Evolutionary conservation across 169 alveolate species (phyloP).

Genomic region (Plasmodium chabaudi): DNA sequence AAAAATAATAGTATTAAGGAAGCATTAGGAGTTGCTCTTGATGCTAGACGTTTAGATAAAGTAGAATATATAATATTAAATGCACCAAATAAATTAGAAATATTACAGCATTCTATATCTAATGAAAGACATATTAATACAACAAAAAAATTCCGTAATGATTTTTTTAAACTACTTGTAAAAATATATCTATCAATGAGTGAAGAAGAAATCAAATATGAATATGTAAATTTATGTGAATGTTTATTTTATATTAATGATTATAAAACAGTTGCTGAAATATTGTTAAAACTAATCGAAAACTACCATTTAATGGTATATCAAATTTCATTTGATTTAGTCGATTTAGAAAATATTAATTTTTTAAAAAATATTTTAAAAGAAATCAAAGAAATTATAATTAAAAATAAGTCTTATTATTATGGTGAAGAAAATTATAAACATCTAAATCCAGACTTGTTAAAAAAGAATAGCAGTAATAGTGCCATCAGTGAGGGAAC

Average conservation of each 20-base stretch:
- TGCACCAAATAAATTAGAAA: constrained; percentile 65
- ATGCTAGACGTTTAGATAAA: constrained; percentile 93
- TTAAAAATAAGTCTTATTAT: constrained; percentile 25
- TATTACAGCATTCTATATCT: constrained; percentile 52
- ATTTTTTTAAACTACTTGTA: constrained; percentile 38
- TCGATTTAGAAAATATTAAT: constrained; percentile 92
- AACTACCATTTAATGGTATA: constrained; percentile 89
- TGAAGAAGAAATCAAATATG: constrained; percentile 76
- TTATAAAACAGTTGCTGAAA: constrained; percentile 89
- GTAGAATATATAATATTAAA: constrained; percentile 87
- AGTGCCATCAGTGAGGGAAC: too few relatives aligned
- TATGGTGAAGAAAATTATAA: constrained; percentile 28
- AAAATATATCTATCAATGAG: constrained; percentile 36
- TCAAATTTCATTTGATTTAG: constrained; percentile 94
- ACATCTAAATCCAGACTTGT: background rate
- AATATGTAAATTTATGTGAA: constrained; percentile 85
- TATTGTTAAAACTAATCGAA: constrained; percentile 85
- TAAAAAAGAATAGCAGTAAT: background rate
- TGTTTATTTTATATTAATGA: constrained; percentile 91
- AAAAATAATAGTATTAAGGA: constrained; percentile 88
- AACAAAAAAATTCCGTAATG: constrained; percentile 57
- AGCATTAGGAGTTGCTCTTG: constrained; percentile 97
- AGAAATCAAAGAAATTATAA: constrained; percentile 39
- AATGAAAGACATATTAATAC: constrained; percentile 67
- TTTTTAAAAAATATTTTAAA: constrained; percentile 86